Base-by-base conservation (phyloP, 176 grass and related monocot species). In the Avena sativa region DNA sequence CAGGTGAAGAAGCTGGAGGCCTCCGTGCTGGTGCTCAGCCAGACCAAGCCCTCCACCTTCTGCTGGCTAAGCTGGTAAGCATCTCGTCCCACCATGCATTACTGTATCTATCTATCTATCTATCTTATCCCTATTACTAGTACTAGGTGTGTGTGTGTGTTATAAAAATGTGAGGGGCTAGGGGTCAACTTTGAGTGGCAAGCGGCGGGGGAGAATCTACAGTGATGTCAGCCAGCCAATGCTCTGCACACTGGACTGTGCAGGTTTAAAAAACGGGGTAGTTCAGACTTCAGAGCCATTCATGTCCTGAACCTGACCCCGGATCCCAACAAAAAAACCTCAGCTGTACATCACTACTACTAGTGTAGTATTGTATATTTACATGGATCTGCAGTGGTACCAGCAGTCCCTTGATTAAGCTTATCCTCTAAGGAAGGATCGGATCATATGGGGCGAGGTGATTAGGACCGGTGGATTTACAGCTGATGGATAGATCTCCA, bases 1-100 rank as follows among this genome's bases (percentile, higher is more conserved):
- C 94, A 96, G 78, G 94, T 93, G 68, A 93, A 92, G 91, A 96
- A 96, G 80, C 74, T 96, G 87, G 94, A 96, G 83, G 87, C 92
- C 16, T 92, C 92, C 40, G 92, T 96, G 79, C 88, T 96, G 30
- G 94, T 94, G 57, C 65, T 97, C 86, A 90, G 88, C 80, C 92
- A 92, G 10, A 84, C 78, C 84, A 97, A 71, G 87, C 86, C 88
- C 10, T 94, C 92, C 48, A 73, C 88, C 11, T 75, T 89, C 50
- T 92, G 71, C 74, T 94, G 93, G 93, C 32, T 95, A 85, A 78
- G 80, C 13, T 91, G 89, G 89, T 88, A 88, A 88, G 72, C 62
- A 50, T 47, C 61, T 69, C 43, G n/a, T 9, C 63, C 1, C 13
- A 50, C 47, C 85, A 20, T 43, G 1, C 46, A 52, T 75, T 19